These are phyloP conservation scores for Xylona heveae DNA, from an alignment of 495 filamentous ascomycete genomes.

Conservation along the genomic window DNA sequence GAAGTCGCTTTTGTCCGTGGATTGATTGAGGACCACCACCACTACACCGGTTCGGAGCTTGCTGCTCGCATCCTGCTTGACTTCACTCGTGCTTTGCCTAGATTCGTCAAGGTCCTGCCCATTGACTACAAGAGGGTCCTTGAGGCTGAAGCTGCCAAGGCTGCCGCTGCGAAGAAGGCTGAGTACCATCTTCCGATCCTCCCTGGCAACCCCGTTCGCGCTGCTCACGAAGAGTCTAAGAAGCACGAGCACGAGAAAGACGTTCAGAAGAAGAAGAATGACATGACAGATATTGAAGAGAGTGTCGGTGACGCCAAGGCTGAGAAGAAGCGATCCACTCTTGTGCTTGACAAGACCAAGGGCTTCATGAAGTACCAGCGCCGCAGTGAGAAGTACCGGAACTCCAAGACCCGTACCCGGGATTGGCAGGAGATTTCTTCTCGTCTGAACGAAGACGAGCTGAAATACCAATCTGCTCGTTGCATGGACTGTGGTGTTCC, in stretches of 20 bases:
- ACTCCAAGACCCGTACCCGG: constrained; percentile 62
- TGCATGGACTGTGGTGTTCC: constrained; percentile 99
- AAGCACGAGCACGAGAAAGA: constrained; percentile 33
- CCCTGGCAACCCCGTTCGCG: constrained; percentile 30
- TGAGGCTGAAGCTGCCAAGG: constrained; percentile 66
- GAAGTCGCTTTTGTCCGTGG: constrained; percentile 91
- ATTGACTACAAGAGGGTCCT: constrained; percentile 95
- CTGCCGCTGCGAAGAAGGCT: constrained; percentile 61
- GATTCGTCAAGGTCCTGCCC: constrained; percentile 88
- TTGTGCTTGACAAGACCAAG: constrained; percentile 91
- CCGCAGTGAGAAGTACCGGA: constrained; percentile 86
- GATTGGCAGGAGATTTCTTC: constrained; percentile 90
- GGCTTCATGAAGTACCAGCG: constrained; percentile 99
- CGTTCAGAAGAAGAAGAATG: constrained; percentile 43
- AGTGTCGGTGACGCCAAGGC: constrained; percentile 66
- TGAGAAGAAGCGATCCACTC: constrained; percentile 81
- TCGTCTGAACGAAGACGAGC: constrained; percentile 83
- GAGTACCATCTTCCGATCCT: constrained; percentile 71
- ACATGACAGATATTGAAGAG: constrained; percentile 89
- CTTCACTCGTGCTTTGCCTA: constrained; percentile 79
- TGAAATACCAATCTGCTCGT: constrained; percentile 95
- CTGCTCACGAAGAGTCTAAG: constrained; percentile 30
- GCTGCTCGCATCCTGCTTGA: constrained; percentile 92
- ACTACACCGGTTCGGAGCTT: constrained; percentile 95
- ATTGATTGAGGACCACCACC: constrained; percentile 93